These are phyloP conservation scores for Pterocarpus santalinus DNA, from an alignment of 306 rosid species.

Conservation along the genomic window DNA sequence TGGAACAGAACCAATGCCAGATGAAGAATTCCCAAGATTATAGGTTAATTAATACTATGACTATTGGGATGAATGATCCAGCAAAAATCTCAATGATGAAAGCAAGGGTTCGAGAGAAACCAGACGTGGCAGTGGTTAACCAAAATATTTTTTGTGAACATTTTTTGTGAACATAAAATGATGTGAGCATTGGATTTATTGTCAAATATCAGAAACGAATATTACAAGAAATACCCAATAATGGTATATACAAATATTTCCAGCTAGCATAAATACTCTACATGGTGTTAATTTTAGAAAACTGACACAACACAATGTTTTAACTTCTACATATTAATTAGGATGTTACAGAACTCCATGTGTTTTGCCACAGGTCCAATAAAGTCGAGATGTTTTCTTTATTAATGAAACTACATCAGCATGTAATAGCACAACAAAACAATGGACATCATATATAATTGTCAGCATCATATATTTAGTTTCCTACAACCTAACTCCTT, in stretches of 20 bases:
- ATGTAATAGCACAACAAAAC: background rate
- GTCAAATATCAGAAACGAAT: background rate
- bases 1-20: slow-evolving; percentile 8
- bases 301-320: background rate
- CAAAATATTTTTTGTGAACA: background rate
- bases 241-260: background rate
- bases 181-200: background rate
- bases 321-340: background rate
- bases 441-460: background rate
- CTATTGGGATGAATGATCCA: background rate
- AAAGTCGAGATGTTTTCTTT: background rate
- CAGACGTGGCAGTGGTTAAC: background rate
- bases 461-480: background rate
- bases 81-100: slow-evolving; percentile 4
- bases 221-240: background rate
- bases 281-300: background rate
- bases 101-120: slow-evolving; percentile 11
- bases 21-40: background rate
- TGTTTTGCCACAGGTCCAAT: background rate
- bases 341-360: background rate
- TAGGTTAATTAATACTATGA: background rate
- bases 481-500: background rate
- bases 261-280: background rate
- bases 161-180: background rate
- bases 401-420: background rate